Evolutionary conservation across 1,139 yeast species (phyloP).

Genomic region (Kodamaea ohmeri): DNA sequence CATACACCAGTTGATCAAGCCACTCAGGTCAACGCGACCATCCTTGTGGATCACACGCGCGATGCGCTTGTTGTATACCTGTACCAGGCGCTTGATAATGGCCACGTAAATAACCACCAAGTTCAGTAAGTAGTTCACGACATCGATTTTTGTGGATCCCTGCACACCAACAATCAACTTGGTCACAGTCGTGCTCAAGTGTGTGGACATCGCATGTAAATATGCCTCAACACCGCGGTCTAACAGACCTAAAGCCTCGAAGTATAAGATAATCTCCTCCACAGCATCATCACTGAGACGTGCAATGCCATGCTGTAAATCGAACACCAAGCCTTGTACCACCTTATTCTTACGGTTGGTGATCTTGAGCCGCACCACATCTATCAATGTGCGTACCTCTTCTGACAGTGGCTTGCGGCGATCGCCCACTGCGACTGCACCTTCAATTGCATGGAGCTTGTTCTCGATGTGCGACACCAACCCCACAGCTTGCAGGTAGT

Average conservation of each 20-base stretch:
- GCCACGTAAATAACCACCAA: slow-evolving; percentile 42
- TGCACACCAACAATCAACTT: slow-evolving; percentile 41
- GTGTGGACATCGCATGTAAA: slow-evolving; percentile 36
- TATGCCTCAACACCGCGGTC: slow-evolving; percentile 40
- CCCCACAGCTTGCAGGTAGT: slow-evolving; percentile 54
- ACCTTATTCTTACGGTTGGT: slow-evolving; percentile 36
- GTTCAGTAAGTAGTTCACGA: slow-evolving; percentile 44
- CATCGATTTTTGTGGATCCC: slow-evolving; percentile 46
- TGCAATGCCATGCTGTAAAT: slow-evolving; percentile 36
- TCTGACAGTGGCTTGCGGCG: slow-evolving; percentile 17
- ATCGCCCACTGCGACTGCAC: slow-evolving; percentile 10
- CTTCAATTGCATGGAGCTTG: slow-evolving; percentile 24
- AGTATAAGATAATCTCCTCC: slow-evolving; percentile 34
- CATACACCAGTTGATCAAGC: slow-evolving; percentile 64
- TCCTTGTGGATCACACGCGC: slow-evolving; percentile 32
- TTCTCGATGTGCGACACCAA: slow-evolving; percentile 44
- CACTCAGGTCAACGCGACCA: slow-evolving; percentile 39
- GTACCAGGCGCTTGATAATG: slow-evolving; percentile 37
- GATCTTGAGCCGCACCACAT: slow-evolving; percentile 40
- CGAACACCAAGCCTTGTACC: slow-evolving; percentile 39
- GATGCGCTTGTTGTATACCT: slow-evolving; percentile 33
- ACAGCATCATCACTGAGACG: slow-evolving; percentile 33
- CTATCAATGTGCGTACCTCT: slow-evolving; percentile 37
- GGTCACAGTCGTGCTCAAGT: slow-evolving; percentile 34
- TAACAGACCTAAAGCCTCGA: slow-evolving; percentile 36